Evolutionary conservation across 1,284 basidiomycete species (phyloP).

Genomic region (Cryptococcus sp.): DNA sequence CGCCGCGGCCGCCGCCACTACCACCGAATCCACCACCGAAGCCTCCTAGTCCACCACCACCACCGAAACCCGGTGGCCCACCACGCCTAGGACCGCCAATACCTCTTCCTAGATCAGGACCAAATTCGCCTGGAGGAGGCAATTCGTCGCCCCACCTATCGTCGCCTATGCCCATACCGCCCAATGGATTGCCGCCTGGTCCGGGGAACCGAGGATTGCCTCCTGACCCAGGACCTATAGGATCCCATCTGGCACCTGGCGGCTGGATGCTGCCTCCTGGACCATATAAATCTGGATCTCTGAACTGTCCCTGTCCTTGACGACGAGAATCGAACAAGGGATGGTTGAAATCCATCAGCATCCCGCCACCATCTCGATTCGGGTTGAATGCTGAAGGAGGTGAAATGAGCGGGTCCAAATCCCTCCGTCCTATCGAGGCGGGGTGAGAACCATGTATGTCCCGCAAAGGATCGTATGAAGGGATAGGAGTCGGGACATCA

Average conservation of each 20-base stretch:
- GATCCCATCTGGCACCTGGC: conserved; percentile 59
- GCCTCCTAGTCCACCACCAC: background rate
- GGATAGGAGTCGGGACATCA: conserved; percentile 21
- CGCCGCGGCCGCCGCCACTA: background rate
- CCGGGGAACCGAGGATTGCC: conserved; percentile 26
- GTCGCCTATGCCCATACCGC: conserved; percentile 43
- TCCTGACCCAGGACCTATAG: conserved; percentile 52
- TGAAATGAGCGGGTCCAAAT: conserved; percentile 57
- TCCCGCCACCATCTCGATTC: conserved; percentile 53
- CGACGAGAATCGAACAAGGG: conserved; percentile 54
- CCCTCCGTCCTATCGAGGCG: conserved; percentile 55
- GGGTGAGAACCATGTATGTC: conserved; percentile 31
- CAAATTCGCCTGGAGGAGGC: conserved; percentile 50
- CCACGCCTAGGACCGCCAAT: conserved; percentile 6
- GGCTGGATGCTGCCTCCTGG: conserved; percentile 49
- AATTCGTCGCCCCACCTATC: conserved; percentile 50
- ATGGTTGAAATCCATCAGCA: conserved; percentile 58
- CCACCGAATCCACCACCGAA: conserved; percentile 9
- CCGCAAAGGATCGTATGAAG: conserved; percentile 32
- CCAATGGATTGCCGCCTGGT: conserved; percentile 41
- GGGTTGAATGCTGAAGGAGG: conserved; percentile 33
- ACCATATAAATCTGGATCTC: conserved; percentile 25
- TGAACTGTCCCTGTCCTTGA: conserved; percentile 2
- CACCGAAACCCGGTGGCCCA: conserved; percentile 7
- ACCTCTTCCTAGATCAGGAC: conserved; percentile 43